Conservation (phyloP, 1,139 yeast genomes). For the Lizanozyma gosingica region DNA sequence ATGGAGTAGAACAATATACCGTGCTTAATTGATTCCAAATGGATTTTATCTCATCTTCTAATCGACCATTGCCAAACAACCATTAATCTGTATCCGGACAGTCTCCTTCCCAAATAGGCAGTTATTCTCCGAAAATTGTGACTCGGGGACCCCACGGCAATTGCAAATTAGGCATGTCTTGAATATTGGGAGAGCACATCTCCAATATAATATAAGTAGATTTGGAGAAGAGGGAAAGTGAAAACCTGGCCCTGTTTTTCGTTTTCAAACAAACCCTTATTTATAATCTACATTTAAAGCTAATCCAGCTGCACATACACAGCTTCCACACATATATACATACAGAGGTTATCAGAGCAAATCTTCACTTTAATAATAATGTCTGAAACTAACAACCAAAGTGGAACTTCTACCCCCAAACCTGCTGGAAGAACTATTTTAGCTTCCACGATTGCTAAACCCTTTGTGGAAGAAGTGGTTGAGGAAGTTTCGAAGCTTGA, state of each 20-base stretch:
- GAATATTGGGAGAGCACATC: background rate
- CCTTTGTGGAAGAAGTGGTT: conserved; percentile 64
- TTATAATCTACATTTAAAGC: no score
- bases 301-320: no score
- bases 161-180: background rate
- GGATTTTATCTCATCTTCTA: no score
- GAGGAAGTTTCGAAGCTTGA: conserved; percentile 44
- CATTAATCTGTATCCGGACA: background rate
- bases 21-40: no score
- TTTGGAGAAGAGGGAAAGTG: no score
- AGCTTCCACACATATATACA: no score
- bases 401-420: conserved; percentile 9
- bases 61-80: background rate
- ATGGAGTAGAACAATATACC: no score
- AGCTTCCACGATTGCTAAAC: conserved; percentile 82
- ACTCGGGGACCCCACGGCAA: background rate
- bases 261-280: no score
- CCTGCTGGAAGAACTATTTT: conserved; percentile 73
- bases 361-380: no score
- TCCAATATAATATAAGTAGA: background rate
- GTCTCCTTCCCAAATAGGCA: background rate
- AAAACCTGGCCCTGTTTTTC: no score
- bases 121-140: background rate
- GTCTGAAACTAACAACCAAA: background rate
- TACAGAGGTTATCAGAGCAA: no score